Conservation (phyloP, 208 protist genomes). For the Crithidia mellificae region DNA sequence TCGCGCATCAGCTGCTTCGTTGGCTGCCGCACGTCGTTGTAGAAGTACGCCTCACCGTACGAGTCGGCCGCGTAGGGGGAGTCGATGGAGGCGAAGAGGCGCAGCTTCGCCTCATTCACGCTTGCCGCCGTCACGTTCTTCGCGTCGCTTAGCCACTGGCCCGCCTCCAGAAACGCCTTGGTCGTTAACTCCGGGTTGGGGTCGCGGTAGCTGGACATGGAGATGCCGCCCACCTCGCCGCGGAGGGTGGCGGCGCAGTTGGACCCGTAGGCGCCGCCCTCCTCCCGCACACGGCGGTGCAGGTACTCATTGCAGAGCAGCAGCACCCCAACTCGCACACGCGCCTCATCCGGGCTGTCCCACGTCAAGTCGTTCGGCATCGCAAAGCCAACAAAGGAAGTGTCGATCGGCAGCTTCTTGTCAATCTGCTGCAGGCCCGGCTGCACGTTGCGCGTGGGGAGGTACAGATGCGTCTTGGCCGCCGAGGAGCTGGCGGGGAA, state of each 20-base stretch:
- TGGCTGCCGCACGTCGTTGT: conserved; percentile 65
- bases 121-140: conserved; percentile 60
- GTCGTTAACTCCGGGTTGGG: conserved; percentile 71
- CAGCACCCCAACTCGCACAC: conserved; percentile 73
- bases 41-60: conserved; percentile 83
- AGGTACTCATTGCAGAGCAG: conserved; percentile 87
- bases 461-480: conserved; percentile 32
- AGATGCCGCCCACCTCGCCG: conserved; percentile 77
- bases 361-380: conserved; percentile 66
- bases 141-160: conserved; percentile 57
- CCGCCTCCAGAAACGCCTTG: conserved; percentile 70
- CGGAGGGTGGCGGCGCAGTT: conserved; percentile 60
- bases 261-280: conserved; percentile 90
- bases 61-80: conserved; percentile 83
- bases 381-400: conserved; percentile 75
- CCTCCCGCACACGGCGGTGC: conserved; percentile 88
- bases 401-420: conserved; percentile 81
- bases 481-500: conserved; percentile 32
- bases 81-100: conserved; percentile 85
- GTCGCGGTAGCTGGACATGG: conserved; percentile 90
- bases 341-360: conserved; percentile 63
- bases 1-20: conserved; percentile 83
- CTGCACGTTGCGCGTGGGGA: conserved; percentile 17
- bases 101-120: conserved; percentile 87
- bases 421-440: conserved; percentile 27